Base-by-base conservation (phyloP, 257 asterid species). In the Ophiorrhiza pumila region DNA sequence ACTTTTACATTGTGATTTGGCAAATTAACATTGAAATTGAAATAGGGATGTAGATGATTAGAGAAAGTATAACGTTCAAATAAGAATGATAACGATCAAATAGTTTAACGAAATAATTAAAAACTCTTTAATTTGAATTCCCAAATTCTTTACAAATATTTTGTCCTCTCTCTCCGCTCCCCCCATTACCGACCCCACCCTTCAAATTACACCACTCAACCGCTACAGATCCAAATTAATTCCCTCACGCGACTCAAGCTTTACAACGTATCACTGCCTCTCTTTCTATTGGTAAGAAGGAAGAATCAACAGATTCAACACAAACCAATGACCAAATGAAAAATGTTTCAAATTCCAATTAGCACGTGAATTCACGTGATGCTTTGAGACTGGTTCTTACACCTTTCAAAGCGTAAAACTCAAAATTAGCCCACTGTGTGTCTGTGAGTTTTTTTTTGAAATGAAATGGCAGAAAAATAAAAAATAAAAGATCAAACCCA, bases 201-300 rank as follows among this genome's bases (percentile, higher is more conserved):
- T 22, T 69, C 73, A 47, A 72, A 77, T 56, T 74, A 71, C 85
- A 78, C 76, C 74, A 78, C 85, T 81, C 80, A 81, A 65, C 80
- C 70, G 52, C 82, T 71, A 71, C 80, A 78, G 73, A 59, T 78
- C 73, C 62, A 70, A 18, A 55, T 58, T 70, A 46, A 34, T 29
- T 22, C 6, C 12, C 10, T 60, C 71, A 78, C 80, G 78, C 80
- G 62, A 65, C 57, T 35, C 31, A 53, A 12, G 22, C 41, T 53
- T 47, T 42, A 9, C 42, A 7, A 11, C 4, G n/a, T 12, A 5
- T 0, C 66, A 8, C 37, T 41, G 14, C n/a, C n/a, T 32, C 66
- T 18, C 3, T 22, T 9, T n/a, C n/a, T n/a, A n/a, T n/a, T n/a
- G n/a, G n/a, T n/a, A n/a, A n/a, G n/a, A n/a, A n/a, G n/a, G n/a